A percentile compares a stretch with the other conserved stretches of the same genome.
phyloP scores from a whole-genome alignment of 371 early-diverging fungal genomes.

The Mortierella sp. region DNA sequence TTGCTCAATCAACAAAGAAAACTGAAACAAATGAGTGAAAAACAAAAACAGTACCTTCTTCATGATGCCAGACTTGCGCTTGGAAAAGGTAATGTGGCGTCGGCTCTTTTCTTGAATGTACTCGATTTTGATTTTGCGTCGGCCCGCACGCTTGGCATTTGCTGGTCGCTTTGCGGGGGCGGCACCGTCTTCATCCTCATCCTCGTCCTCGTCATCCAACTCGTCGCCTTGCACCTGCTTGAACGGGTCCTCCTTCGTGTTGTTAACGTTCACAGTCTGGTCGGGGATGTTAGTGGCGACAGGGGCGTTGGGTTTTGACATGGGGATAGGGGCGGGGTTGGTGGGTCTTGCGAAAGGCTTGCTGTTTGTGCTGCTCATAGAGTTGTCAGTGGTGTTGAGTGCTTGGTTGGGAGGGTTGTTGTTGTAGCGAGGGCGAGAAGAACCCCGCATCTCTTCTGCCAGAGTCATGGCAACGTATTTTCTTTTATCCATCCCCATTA shows the following conservation, averaged over 20 bases:
- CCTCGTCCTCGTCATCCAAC: conserved; percentile 9
- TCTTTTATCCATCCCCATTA: neutral
- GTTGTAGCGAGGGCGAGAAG: neutral
- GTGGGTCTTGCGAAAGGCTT: neutral
- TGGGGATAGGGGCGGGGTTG: neutral
- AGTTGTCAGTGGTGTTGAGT: neutral
- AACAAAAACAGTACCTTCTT: conserved; percentile 81
- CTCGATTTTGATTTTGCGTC: conserved; percentile 97
- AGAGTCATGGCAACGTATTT: neutral
- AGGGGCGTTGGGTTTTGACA: neutral
- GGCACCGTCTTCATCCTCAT: conserved; percentile 62
- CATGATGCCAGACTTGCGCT: conserved; percentile 99
- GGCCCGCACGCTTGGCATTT: conserved; percentile 79
- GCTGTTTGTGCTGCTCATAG: neutral
- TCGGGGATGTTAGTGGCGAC: neutral
- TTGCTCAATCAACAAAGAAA: neutral
- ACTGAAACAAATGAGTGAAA: conserved; percentile 4
- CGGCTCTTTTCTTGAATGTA: conserved; percentile 97
- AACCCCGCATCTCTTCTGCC: neutral
- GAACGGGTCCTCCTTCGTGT: neutral
- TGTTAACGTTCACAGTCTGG: neutral
- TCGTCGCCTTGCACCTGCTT: conserved; percentile 8
- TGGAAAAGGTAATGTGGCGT: conserved; percentile 98
- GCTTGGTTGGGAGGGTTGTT: neutral
- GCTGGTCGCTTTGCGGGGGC: conserved; percentile 64